phyloP scores from a whole-genome alignment of 140 eudicot species.

The Senecio squalidus region DNA sequence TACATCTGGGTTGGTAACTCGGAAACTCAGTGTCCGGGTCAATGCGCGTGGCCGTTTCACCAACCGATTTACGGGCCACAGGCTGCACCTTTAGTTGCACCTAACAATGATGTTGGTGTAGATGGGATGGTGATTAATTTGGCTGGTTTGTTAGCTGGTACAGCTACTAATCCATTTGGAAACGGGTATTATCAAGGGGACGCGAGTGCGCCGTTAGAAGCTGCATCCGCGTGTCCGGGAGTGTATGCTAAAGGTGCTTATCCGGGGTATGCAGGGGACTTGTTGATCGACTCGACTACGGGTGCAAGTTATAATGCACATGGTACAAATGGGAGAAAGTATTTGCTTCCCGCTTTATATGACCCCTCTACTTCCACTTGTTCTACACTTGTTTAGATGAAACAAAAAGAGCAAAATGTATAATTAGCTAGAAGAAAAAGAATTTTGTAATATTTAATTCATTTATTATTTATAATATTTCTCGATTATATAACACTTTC shows the following conservation, averaged over 20 bases:
- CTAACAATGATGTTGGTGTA: constrained; percentile 50
- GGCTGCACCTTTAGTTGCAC: constrained; percentile 48
- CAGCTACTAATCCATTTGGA: constrained; percentile 60
- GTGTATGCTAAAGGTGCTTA: constrained; percentile 45
- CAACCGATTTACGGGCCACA: constrained; percentile 62
- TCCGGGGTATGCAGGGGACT: constrained; percentile 53
- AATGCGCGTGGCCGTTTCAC: constrained; percentile 64
- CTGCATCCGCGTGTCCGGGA: constrained; percentile 62
- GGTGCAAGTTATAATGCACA: constrained; percentile 60
- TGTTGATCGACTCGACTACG: constrained; percentile 34
- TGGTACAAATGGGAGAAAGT: constrained; percentile 50
- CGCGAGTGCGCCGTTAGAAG: constrained; percentile 43
- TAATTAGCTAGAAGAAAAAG: background rate
- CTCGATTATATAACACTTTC: too few species aligned
- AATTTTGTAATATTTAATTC: constrained; percentile 18
- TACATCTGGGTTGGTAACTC: constrained; percentile 67
- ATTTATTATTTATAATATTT: constrained; percentile 9
- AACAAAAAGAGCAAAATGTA: background rate
- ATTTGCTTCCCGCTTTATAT: constrained; percentile 40
- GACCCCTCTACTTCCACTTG: constrained; percentile 43
- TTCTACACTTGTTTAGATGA: constrained; percentile 35
- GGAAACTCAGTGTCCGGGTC: constrained; percentile 58
- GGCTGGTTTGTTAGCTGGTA: constrained; percentile 49
- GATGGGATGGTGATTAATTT: constrained; percentile 53
- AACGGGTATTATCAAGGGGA: constrained; percentile 52